Base-by-base conservation (phyloP, 1,139 yeast species). In the Suhomyces atakaporum region DNA sequence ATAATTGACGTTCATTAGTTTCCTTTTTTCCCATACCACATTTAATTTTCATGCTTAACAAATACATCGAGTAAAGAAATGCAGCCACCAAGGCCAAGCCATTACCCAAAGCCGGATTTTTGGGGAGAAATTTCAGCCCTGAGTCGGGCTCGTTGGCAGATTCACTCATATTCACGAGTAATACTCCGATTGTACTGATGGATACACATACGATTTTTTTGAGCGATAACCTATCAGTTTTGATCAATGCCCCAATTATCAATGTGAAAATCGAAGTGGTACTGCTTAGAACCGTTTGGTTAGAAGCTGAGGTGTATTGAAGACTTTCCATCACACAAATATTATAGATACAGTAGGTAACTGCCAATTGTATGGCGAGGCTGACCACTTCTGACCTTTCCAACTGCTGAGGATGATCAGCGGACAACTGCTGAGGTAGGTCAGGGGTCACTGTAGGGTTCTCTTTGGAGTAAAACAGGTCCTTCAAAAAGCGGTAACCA, bases 251-350 rank as follows among this genome's bases (percentile, higher is more conserved):
- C 0, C 81, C 78, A 14, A 75, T 56, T 8, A 75, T 46, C 24
- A 77, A 57, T 0, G 81, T 73, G 50, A 75, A 77, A 3, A 75
- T 63, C 4, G 81, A 72, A 1, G 80, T 69, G 0, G 79, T 67
- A 6, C 80, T 69, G 3, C 79, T 67, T 20, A 77, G 51, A 3
- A 76, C 73, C 0, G 80, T 73, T 48, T 69, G 76, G 45, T 73
- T 75, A 16, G 80, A 72, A 0, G 81, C 79, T 4, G 77, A 66
- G 0, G 82, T 77, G 46, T 62, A 77, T 45, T 64, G 63, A 33
- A 77, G 58, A 7, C 76, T 60, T 8, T 58, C 39, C 56, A 75
- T 63, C 4, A 62, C 71, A 32, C 63, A 57, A 3, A 64, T 45
- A 38, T 74, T 74, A 50, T 68, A 73, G 4, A 54, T 29, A 35